These are phyloP conservation scores for Globisporangium ultimum DNA, from an alignment of 352 stramenopile species.

Conservation along the genomic window DNA sequence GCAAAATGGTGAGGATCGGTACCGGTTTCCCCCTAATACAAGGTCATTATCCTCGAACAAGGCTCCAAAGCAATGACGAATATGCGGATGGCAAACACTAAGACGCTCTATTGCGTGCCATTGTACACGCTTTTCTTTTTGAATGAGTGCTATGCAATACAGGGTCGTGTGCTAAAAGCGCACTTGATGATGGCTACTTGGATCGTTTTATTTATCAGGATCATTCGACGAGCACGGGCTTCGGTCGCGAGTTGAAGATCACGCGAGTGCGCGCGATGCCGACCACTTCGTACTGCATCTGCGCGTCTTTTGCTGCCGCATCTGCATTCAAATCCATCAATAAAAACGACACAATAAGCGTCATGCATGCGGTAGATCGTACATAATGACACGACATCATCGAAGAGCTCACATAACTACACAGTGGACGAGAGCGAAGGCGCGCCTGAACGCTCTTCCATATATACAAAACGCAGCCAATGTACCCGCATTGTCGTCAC, in stretches of 20 bases:
- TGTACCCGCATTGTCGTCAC: slow-evolving; percentile 2
- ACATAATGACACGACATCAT: neutral
- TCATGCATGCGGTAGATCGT: neutral
- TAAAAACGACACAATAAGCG: too few species aligned
- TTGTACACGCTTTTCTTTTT: neutral
- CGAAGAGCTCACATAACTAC: too few species aligned
- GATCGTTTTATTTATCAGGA: too few species aligned
- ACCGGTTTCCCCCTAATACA: slow-evolving; percentile 3
- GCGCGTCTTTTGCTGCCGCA: neutral
- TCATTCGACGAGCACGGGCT: slow-evolving; percentile 51
- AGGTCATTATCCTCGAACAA: neutral
- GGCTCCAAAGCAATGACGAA: too few species aligned
- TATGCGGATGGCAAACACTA: too few species aligned
- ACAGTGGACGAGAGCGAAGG: too few species aligned
- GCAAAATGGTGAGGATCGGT: neutral
- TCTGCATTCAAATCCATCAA: neutral
- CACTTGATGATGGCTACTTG: too few species aligned
- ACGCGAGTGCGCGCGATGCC: slow-evolving; percentile 76
- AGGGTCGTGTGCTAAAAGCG: too few species aligned
- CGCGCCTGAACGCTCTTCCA: too few species aligned
- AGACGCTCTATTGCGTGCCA: neutral
- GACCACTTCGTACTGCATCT: slow-evolving; percentile 66
- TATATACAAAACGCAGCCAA: too few species aligned
- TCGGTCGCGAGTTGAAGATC: slow-evolving; percentile 71
- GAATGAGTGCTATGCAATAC: too few species aligned